These are phyloP conservation scores for Sugiyamaella neomexicana DNA, from an alignment of 1,139 yeast species.

Conservation along the genomic window DNA sequence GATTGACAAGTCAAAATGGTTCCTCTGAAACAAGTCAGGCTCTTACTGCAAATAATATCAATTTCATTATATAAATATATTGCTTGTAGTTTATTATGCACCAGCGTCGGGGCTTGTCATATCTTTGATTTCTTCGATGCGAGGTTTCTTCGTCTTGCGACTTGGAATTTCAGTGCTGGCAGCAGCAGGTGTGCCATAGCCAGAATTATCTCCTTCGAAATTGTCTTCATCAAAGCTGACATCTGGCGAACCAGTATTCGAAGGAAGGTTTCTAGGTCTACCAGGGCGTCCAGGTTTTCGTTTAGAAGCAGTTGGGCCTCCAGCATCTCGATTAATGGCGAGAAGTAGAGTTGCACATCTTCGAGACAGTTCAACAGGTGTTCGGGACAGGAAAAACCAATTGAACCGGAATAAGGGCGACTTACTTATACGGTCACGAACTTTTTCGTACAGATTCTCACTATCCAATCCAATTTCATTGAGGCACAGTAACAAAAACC, in stretches of 20 bases:
- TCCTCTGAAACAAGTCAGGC: neutral
- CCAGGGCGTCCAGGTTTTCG: conserved; percentile 28
- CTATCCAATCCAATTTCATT: conserved; percentile 78
- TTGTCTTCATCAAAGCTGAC: conserved; percentile 27
- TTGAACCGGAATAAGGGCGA: conserved; percentile 83
- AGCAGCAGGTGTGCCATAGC: conserved; percentile 19
- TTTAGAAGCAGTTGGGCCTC: conserved; percentile 37
- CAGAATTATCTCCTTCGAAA: conserved; percentile 24
- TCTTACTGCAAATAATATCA: neutral
- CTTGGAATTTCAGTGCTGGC: conserved; percentile 21
- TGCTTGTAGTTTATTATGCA: neutral
- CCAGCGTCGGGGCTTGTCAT: conserved; percentile 14
- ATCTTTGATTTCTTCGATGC: conserved; percentile 25
- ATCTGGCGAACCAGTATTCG: conserved; percentile 27
- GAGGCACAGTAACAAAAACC: conserved; percentile 71
- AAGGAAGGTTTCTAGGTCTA: conserved; percentile 8
- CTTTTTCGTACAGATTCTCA: conserved; percentile 71
- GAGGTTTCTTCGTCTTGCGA: conserved; percentile 28
- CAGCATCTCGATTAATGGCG: conserved; percentile 38
- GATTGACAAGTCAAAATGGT: too few relatives aligned
- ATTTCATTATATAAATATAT: neutral
- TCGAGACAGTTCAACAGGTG: conserved; percentile 82
- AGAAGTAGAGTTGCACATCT: conserved; percentile 73
- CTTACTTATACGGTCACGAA: conserved; percentile 71
- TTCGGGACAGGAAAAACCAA: conserved; percentile 86